These are phyloP conservation scores for Aspergillus affinis DNA, from an alignment of 495 filamentous ascomycete genomes.

Conservation along the genomic window DNA sequence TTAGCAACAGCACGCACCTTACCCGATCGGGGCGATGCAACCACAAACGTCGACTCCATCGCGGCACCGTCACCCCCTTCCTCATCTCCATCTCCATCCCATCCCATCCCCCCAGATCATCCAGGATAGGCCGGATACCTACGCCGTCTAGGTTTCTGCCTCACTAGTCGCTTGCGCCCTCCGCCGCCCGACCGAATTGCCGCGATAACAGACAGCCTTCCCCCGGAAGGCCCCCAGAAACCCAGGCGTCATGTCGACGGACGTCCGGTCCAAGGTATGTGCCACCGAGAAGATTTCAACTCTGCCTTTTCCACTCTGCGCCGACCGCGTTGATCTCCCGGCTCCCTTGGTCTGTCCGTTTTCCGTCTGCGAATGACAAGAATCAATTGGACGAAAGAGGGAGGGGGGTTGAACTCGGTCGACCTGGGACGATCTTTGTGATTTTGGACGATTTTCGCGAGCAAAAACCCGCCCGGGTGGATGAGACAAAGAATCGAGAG, in stretches of 20 bases:
- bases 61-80: conserved; percentile 15
- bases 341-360: not conserved
- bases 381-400: conserved; percentile 6
- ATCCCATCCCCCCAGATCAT: conserved; percentile 28
- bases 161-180: conserved; percentile 25
- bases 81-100: conserved; percentile 15
- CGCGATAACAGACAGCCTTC: conserved; percentile 50
- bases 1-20: conserved; percentile 30
- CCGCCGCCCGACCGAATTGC: conserved; percentile 33
- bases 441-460: not conserved
- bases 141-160: conserved; percentile 37
- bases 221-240: conserved; percentile 49
- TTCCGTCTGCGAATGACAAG: not conserved
- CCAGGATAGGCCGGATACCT: conserved; percentile 34
- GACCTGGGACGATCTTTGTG: not conserved
- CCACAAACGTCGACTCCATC: conserved; percentile 29
- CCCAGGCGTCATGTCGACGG: conserved; percentile 52
- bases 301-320: not conserved
- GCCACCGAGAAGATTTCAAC: conserved; percentile 17
- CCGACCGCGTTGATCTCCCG: not conserved
- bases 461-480: not conserved
- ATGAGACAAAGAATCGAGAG: conserved; percentile 2
- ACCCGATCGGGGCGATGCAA: conserved; percentile 28
- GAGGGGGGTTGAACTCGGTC: not conserved
- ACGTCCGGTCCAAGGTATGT: conserved; percentile 54